Base-by-base conservation (phyloP, 192 early-diverging fungal species). In the Coemansia reversa region DNA sequence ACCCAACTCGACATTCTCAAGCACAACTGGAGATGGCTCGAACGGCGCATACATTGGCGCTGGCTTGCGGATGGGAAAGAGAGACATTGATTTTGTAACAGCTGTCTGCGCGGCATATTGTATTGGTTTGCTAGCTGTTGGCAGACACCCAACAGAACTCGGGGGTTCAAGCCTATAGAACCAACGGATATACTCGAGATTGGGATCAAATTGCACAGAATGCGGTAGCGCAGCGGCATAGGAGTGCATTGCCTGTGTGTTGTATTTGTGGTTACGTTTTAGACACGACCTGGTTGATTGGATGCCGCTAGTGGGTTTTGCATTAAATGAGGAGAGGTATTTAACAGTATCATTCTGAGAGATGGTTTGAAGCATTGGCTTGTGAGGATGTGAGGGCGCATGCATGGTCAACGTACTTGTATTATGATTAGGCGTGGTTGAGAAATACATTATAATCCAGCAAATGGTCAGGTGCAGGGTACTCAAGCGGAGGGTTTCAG, bases 141-240 rank as follows among this genome's bases (percentile, higher is more conserved):
- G 66, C 51, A 50, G 67, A 30, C 63, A 68, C 35, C 76, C 62
- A 1, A 86, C 86, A 39, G 69, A 68, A 30, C 66, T 67, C 2
- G 90, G 86, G 2, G 76, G 79, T 70, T 91, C 85, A 9, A 75
- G 63, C 70, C 87, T 87, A 66, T 78, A 78, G 74, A 91, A 91
- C 49, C 84, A 71, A 32, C 85, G 85, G 19, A 86, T 73, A 35
- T 89, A 85, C 61, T 90, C 86, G 27, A 87, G 74, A 9, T 87
- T 74, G 11, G 79, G 52, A 50, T 79, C 69, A 69, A 91, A 91
- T 58, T 86, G 86, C 22, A 91, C 90, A 51, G 69, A 85, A 60
- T 86, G 87, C 6, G 71, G 67, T 49, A 32, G 25, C 0, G 63
- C 30, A 32, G 14, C 7, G 55, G 30, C 29, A 29, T 19, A 51